Evolutionary conservation across 129 eudicot species (phyloP).

Genomic region (Mikania micrantha): DNA sequence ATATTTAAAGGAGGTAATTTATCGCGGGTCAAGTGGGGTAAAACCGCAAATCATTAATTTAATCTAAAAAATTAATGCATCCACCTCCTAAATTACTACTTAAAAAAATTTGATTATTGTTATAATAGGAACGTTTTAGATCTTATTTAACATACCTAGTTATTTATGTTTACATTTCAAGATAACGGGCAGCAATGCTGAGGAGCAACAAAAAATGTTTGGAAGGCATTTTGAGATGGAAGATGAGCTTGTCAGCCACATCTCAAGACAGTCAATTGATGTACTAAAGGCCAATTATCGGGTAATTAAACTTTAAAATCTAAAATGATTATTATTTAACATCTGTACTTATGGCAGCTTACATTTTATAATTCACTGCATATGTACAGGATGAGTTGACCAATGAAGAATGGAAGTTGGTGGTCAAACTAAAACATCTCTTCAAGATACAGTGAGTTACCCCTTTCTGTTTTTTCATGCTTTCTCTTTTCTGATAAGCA

Average conservation of each 20-base stretch:
- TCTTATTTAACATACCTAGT: background rate
- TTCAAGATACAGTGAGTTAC: conserved; percentile 9
- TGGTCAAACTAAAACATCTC: background rate
- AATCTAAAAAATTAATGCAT: background rate
- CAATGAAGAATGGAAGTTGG: conserved; percentile 13
- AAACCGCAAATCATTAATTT: no score
- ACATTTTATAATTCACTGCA: background rate
- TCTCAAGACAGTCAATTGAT: conserved; percentile 61
- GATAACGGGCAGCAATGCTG: conserved; percentile 67
- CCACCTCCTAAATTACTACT: background rate
- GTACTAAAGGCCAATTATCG: conserved; percentile 58
- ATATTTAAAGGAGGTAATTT: no score
- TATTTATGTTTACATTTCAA: conserved; percentile 6
- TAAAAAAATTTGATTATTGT: background rate
- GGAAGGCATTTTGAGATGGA: conserved; percentile 81
- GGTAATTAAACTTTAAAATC: conserved; percentile 26
- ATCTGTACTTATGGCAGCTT: background rate
- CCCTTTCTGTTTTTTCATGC: background rate
- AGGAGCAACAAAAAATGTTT: conserved; percentile 78
- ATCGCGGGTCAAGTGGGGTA: no score
- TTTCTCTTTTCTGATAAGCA: background rate
- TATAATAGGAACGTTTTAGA: background rate
- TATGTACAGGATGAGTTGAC: conserved; percentile 12
- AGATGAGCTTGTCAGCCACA: conserved; percentile 84
- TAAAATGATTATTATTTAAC: background rate